These are phyloP conservation scores for Microbotryomycetes sp. DNA, from an alignment of 1,284 basidiomycete species.

Conservation along the genomic window DNA sequence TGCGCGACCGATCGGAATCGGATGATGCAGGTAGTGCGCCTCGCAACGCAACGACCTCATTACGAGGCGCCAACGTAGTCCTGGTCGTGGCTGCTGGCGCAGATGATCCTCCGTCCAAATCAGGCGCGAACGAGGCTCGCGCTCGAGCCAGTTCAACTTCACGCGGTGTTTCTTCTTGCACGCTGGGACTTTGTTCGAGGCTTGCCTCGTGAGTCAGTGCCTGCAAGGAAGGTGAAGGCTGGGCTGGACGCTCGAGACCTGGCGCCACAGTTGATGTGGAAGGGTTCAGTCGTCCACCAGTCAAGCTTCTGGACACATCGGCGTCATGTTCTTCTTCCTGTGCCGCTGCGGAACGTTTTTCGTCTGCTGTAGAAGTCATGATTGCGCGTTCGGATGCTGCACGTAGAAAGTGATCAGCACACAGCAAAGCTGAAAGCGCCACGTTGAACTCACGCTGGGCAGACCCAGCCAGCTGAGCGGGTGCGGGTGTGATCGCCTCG, in stretches of 20 bases:
- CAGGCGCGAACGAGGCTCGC: not conserved
- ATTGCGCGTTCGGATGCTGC: too few species aligned
- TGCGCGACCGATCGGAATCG: not conserved
- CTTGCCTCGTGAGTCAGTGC: not conserved
- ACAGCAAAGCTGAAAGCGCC: too few species aligned
- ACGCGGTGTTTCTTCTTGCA: constrained; percentile 5
- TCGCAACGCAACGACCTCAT: not conserved
- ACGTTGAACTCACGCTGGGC: not conserved
- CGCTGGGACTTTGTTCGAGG: not conserved
- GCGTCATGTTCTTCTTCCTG: constrained; percentile 1
- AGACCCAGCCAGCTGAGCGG: not conserved
- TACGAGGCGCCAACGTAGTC: not conserved
- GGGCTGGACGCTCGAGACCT: not conserved
- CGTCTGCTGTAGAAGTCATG: too few species aligned
- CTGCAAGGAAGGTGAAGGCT: not conserved
- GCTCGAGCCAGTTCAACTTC: not conserved
- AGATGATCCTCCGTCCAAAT: not conserved
- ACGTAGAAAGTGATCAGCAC: too few species aligned
- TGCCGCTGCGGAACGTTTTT: not conserved
- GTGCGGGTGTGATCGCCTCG: not conserved
- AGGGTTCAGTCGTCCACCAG: not conserved
- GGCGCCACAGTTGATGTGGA: not conserved
- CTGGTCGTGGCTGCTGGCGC: not conserved
- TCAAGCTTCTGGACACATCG: not conserved
- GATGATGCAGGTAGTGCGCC: not conserved